Evolutionary conservation across 192 early-diverging fungal genomes (phyloP).

Genomic region (Backusella mclennaniae): DNA sequence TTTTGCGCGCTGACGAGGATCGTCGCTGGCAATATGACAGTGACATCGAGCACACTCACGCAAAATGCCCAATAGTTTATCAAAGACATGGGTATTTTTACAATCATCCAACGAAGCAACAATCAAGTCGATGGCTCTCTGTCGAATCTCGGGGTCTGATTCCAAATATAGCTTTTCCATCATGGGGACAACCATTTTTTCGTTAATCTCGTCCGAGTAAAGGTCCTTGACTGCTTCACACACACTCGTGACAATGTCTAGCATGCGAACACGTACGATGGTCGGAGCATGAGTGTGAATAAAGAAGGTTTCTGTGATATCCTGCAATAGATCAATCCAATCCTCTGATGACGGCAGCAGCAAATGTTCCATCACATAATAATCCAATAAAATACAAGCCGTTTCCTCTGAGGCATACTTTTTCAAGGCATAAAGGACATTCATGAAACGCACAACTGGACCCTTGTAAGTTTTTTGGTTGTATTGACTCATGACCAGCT

Average conservation of each 20-base stretch:
- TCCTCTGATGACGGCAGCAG: conserved; percentile 53
- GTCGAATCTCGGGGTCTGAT: conserved; percentile 33
- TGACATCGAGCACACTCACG: conserved; percentile 38
- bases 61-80: conserved; percentile 34
- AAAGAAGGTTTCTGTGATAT: conserved; percentile 43
- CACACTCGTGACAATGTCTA: conserved; percentile 45
- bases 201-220: conserved; percentile 43
- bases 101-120: conserved; percentile 35
- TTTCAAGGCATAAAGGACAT: conserved; percentile 41
- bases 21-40: conserved; percentile 17
- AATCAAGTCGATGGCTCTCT: conserved; percentile 37
- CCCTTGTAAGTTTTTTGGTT: conserved; percentile 22
- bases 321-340: conserved; percentile 48
- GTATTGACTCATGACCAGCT: neutral
- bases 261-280: conserved; percentile 30
- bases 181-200: conserved; percentile 45
- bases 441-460: conserved; percentile 46
- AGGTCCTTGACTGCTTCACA: conserved; percentile 53
- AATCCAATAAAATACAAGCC: conserved; percentile 42
- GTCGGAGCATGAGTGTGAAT: conserved; percentile 25
- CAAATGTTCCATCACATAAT: conserved; percentile 51
- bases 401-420: conserved; percentile 42
- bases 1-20: neutral
- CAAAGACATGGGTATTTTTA: conserved; percentile 32
- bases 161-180: conserved; percentile 38